Percentiles rank a stretch among this genome's conserved stretches.
Conservation (phyloP, 495 filamentous ascomycete genomes). For the Rostrohypoxylon terebratum region DNA sequence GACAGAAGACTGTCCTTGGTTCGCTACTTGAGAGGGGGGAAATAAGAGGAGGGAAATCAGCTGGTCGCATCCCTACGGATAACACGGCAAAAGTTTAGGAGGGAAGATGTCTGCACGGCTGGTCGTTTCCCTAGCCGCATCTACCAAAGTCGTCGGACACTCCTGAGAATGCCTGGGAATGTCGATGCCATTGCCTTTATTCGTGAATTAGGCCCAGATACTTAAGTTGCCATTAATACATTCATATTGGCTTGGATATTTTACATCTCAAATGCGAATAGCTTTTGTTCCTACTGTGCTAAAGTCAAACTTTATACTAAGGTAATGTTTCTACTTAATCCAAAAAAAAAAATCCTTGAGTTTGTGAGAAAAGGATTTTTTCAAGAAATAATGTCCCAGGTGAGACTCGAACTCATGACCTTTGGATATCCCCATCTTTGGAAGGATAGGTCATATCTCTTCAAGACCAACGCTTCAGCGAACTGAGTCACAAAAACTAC, state of each 20-base stretch:
- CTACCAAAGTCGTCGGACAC: constrained; percentile 4
- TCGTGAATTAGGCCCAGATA: background rate
- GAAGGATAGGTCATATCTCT: constrained; percentile 16
- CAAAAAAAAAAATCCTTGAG: background rate
- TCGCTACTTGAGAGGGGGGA: background rate
- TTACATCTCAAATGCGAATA: background rate
- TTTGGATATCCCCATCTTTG: constrained; percentile 21
- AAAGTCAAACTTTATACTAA: background rate
- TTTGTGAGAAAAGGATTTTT: background rate
- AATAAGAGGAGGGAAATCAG: constrained; percentile 1
- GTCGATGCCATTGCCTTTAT: background rate
- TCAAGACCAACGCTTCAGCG: constrained; percentile 12
- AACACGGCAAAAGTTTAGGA: constrained; percentile 18
- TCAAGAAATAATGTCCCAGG: background rate
- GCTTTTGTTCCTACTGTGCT: too few species aligned
- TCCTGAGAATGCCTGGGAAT: background rate
- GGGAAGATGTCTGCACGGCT: background rate
- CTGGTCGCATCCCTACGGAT: constrained; percentile 29
- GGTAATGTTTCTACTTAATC: too few species aligned
- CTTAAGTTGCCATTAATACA: background rate
- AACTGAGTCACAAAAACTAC: constrained; percentile 12
- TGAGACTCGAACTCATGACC: constrained; percentile 25
- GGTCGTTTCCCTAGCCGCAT: background rate
- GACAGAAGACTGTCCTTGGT: constrained; percentile 16
- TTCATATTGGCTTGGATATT: background rate